Evolutionary conservation across 495 filamentous ascomycete species (phyloP), one percentile per base, ranked within the genome.

Genomic region (Daldinia loculata): DNA sequence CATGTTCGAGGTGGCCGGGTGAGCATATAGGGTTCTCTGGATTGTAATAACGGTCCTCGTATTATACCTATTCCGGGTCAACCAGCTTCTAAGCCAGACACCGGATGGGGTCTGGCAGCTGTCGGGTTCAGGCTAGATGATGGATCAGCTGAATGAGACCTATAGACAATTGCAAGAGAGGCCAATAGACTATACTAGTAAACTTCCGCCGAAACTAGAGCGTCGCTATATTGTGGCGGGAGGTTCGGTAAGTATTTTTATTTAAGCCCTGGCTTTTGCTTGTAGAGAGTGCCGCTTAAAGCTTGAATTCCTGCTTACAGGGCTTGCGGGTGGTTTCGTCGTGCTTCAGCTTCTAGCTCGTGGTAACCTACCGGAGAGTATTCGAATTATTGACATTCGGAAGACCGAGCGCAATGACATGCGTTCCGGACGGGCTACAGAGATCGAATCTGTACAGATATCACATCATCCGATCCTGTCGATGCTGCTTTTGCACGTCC

Each of bases 211-310:
- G 7, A 87, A 84, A 68, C 80, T 87, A 52, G 77, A 82, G 9
- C 80, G 87, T 11, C 83, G 86, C 9, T 89, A 89, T 61, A 74
- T 89, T 29, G 77, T 89, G 48, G 85, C 86, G 22, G 86, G 87
- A 17, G 87, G 87, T 55, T 84, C 85, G 8, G 87, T 88, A 56
- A 75, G 85, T 83, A 11, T 15, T 56, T 29, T 43, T 36, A 56
- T 32, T 19, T 50, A 48, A 39, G 19, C 4, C 43, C 55, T 39
- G 22, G 22, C 51, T 12, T 34, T 8, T 9, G 12, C 38, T 12
- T 6, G 52, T 45, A 48, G 9, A 12, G 30, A 3, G 34, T 17
- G 41, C 14, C 14, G 26, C 52, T 60, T 73, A 68, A 72, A 51
- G 55, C 14, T 66, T 19, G 56, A 50, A 66, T 34, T 55, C n/a